Base-by-base conservation (phyloP, 169 alveolate species). In the Plasmodium gonderi region DNA sequence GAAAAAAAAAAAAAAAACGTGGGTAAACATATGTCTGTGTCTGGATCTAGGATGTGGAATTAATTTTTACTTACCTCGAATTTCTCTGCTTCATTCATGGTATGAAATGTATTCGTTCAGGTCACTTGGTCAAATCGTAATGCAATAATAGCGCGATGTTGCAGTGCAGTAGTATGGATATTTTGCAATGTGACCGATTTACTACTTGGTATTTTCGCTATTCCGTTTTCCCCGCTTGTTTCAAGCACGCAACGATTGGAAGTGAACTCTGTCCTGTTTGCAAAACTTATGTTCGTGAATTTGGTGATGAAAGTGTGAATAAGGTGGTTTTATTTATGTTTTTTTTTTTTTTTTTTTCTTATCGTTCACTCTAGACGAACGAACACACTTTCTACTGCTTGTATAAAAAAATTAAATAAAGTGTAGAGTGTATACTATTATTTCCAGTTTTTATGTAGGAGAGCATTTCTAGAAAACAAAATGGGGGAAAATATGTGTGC, bases 11-110 rank as follows among this genome's bases (percentile, higher is more conserved):
- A n/a, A n/a, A n/a, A n/a, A n/a, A n/a, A n/a, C n/a, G n/a, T n/a
- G n/a, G n/a, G n/a, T n/a, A n/a, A n/a, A n/a, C n/a, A n/a, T n/a
- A n/a, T n/a, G n/a, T n/a, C n/a, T n/a, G n/a, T n/a, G n/a, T n/a
- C n/a, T n/a, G 33, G 33, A 14, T 60, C n/a, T n/a, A 60, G 1
- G 72, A 29, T 60, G 6, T 6, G 72, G 14, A 51, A 72, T 6
- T 26, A 68, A n/a, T 54, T 67, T 12, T 9, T 23, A 47, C 54
- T 83, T 83, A 83, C 92, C 92, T 83, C 76, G 42, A 83, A 83
- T 42, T 83, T 83, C 23, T 83, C 92, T 60, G 83, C 64, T 14
- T 83, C 92, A 36, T 83, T 83, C 92, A 83, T 83, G 20, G 8
- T 83, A 38, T 47, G 9, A 54, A 14, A 31, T 17, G 23, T 31